Evolutionary conservation across 306 rosid genomes (phyloP).

Genomic region (Vachellia pachyceras): DNA sequence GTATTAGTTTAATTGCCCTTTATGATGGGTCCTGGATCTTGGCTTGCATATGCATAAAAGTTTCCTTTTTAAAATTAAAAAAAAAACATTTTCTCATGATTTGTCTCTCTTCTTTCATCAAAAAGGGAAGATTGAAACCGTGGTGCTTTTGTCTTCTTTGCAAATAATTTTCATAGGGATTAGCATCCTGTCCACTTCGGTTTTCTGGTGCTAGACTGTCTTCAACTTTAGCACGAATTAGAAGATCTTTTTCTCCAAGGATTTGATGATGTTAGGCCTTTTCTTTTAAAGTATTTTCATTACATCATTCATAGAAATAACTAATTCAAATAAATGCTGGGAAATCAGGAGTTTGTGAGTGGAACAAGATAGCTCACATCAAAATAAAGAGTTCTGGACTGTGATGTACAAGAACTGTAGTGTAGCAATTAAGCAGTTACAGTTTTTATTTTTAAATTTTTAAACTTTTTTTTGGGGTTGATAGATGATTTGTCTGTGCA

Average conservation of each 20-base stretch:
- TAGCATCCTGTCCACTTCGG: neutral
- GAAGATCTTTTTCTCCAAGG: neutral
- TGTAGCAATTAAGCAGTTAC: neutral
- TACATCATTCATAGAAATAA: neutral
- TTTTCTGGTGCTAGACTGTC: neutral
- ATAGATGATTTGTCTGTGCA: constrained; percentile 34
- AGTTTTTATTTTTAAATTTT: neutral
- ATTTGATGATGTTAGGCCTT: neutral
- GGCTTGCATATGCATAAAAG: constrained; percentile 3
- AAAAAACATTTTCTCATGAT: neutral
- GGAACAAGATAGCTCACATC: neutral
- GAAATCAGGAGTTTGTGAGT: constrained; percentile 8
- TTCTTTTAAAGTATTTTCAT: neutral
- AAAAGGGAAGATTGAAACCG: neutral
- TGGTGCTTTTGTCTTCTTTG: neutral
- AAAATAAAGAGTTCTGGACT: neutral
- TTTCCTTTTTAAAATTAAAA: neutral
- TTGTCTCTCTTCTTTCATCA: constrained; percentile 1
- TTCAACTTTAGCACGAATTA: neutral
- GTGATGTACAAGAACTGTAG: constrained; percentile 2
- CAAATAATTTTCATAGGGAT: neutral
- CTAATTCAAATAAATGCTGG: constrained; percentile 10
- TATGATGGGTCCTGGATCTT: constrained; percentile 5
- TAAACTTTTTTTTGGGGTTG: neutral
- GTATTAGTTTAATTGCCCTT: neutral